Base-by-base conservation (phyloP, 2,329 filamentous ascomycete species). In the Fusarium sp. region DNA sequence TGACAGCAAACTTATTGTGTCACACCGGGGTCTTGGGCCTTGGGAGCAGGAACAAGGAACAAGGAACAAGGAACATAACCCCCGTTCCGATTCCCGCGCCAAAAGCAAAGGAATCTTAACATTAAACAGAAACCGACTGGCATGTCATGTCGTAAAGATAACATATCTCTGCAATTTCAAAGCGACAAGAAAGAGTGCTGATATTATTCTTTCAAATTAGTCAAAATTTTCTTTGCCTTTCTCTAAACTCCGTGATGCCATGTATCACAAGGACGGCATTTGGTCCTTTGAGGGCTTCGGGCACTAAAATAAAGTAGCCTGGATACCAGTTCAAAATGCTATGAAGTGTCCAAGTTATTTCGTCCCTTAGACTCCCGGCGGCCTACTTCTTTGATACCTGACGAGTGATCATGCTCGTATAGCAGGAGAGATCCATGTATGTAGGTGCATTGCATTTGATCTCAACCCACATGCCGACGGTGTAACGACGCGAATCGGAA, bases 401-500 rank as follows among this genome's bases (percentile, higher is more conserved):
- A 38, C 34, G 7, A 52, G 24, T 27, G 24, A 38, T 25, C n/a
- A 20, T 25, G 20, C 18, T n/a, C 32, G 14, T 20, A 52, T 42
- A 16, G 34, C 27, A 38, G 34, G 18, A 18, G 50, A 34, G 18
- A 43, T 25, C 40, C 50, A 52, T 52, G 50, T 34, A 52, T 52
- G 50, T 34, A 52, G 50, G 34, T 52, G 40, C 50, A 52, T 22
- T 34, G 20, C 42, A 51, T 24, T n/a, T 38, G 44, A 70, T 49
- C 29, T 57, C 56, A 62, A 74, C 73, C 68, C 70, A 59, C 59
- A 51, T 49, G 38, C 34, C 46, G 49, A 46, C 34, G 32, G 24
- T 71, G 44, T 52, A 59, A 66, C 60, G 59, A 46, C 63, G 30
- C 72, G 70, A 72, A 75, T 73, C 72, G 72, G 73, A 75, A 73